Base-by-base conservation (phyloP, 2,329 filamentous ascomycete species). In the Chalaropsis thielavioides region DNA sequence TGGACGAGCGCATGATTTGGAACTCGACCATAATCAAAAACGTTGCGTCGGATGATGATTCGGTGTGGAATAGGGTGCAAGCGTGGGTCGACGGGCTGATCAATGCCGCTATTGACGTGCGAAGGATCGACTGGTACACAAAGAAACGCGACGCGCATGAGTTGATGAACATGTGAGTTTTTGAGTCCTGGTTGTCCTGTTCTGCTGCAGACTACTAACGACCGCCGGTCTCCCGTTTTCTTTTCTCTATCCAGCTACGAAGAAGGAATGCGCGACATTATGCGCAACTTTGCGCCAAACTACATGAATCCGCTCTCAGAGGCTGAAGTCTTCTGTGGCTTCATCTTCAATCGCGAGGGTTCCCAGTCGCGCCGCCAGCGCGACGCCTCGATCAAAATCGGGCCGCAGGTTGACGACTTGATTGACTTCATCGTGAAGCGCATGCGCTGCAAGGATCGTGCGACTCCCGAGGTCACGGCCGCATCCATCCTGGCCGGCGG, bases 1-100 rank as follows among this genome's bases (percentile, higher is more conserved):
- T 95, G 11, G 83, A 95, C 69, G 89, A 94, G 72, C 78, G 79
- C 58, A 79, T 80, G 63, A 87, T 92, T 54, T 86, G 85, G 76
- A 72, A 58, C 24, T 38, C 80, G 4, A 73, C 84, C 17, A 78
- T 81, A 46, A 75, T 72, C 56, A 70, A 71, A 15, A 69, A 61
- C 0, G 68, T 72, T 3, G 69, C 68, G 7, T 69, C 61, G 11
- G 66, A 60, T 1, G 73, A 73, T 0, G 66, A 70, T 0, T 74
- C 75, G 0, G 74, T 83, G 1, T 82, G 80, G 78, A 72, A 76
- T 2, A 71, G 75, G 6, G 67, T 83, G 0, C 63, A 78, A 2
- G 62, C 44, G 0, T 68, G 68, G 13, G 69, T 74, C 2, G 31
- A 69, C 10, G 68, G 41, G 3, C 61, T 70, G 59, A 56, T 73